These are phyloP conservation scores for Cucurbita argyrosperma DNA, from an alignment of 306 rosid genomes.

Conservation along the genomic window DNA sequence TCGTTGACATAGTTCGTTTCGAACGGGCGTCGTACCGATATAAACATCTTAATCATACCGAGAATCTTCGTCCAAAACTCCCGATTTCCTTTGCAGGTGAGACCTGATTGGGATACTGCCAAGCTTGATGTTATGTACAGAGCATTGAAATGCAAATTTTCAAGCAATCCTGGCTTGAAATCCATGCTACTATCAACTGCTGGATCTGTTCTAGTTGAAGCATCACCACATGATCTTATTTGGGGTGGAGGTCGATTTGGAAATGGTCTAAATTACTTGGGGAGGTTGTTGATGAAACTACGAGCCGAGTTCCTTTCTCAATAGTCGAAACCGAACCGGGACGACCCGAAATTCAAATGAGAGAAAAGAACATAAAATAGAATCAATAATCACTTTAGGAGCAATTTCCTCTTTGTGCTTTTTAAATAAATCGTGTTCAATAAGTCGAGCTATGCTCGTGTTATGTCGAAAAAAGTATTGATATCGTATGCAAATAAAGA, in stretches of 20 bases:
- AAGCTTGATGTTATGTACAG: slow-evolving; percentile 75
- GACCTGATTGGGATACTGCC: slow-evolving; percentile 65
- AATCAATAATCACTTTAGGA: background rate
- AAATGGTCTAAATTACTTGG: slow-evolving; percentile 83
- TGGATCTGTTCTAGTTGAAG: slow-evolving; percentile 82
- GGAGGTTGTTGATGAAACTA: slow-evolving; percentile 72
- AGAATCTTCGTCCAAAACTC: background rate
- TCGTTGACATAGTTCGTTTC: background rate
- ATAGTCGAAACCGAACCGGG: slow-evolving; percentile 14
- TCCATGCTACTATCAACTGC: slow-evolving; percentile 67
- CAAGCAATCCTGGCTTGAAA: slow-evolving; percentile 60
- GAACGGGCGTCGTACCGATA: no score
- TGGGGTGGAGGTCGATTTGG: slow-evolving; percentile 97
- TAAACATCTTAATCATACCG: no score
- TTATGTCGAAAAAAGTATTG: no score
- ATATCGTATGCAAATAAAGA: no score
- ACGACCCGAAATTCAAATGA: background rate
- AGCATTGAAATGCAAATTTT: slow-evolving; percentile 81
- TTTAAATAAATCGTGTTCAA: no score
- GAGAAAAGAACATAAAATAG: background rate
- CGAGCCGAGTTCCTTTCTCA: slow-evolving; percentile 77
- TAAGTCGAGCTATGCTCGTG: no score
- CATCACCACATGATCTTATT: slow-evolving; percentile 80
- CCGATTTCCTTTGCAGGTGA: slow-evolving; percentile 30
- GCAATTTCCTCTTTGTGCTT: background rate